Base-by-base conservation (phyloP, 2,329 filamentous ascomycete genomes). In the Claviceps sp. region DNA sequence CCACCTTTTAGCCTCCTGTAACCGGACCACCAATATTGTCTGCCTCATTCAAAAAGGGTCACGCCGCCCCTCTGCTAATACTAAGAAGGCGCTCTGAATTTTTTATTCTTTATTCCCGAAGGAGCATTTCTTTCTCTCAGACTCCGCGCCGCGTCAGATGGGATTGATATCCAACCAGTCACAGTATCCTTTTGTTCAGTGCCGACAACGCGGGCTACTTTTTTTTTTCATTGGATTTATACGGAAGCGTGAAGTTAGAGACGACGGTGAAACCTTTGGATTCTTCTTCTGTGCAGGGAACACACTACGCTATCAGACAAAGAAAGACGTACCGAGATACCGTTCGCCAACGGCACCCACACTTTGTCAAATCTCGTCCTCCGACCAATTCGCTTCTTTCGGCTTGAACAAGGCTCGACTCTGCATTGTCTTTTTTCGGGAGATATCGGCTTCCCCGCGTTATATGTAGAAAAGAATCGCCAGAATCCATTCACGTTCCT, bases 1-100 rank as follows among this genome's bases (percentile, higher is more conserved):
- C 51, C 64, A 64, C 61, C 55, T 57, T 52, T 58, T 14, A 51
- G 52, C 60, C 62, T 66, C 63, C 61, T 65, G 57, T 58, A 59
- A 64, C 65, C 63, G 61, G 62, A 64, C 62, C 60, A 64, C 26
- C 23, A 22, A 34, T 37, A 8, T 26, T 9, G 34, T 17, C 47
- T 47, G 45, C 45, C 29, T 49, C 46, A 20, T 47, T 54, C 44
- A 52, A 54, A 52, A 50, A 55, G 50, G 29, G 46, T 47, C 51
- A 23, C 26, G 42, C 44, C 53, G 49, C 49, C 55, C 50, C 20
- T 50, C 26, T 48, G 17, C 49, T 51, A 49, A 34, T 34, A n/a
- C n/a, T n/a, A 34, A 34, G 43, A 29, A 42, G 39, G 36, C 23
- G 23, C 26, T 6, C 29, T 43, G 26, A n/a, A 38, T 22, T 36